Evolutionary conservation across 2,329 filamentous ascomycete genomes (phyloP), one percentile per base, ranked within the genome.

Genomic region (Microsporum audouinii): DNA sequence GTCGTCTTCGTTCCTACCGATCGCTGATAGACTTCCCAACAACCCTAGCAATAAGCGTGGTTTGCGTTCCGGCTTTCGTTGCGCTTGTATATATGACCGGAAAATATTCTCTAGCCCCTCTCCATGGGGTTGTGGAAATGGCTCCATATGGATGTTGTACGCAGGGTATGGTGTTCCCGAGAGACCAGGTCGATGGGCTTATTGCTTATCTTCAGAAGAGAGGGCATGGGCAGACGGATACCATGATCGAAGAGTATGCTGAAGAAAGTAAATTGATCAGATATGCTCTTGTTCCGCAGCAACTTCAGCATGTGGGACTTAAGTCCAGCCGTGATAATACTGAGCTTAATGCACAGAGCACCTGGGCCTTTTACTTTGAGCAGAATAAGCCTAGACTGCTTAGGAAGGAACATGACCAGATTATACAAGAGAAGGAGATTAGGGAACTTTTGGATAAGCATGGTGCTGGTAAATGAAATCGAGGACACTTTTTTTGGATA

Each of bases 141-240:
- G 67, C 71, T 56, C 59, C 62, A 5, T 63, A 61, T 17, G 72
- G 72, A 17, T 74, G 70, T 61, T 74, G 71, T 55, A 68, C 71
- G 1, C 72, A 74, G 64, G 71, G 66, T 1, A 60, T 72, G 12
- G 63, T 73, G 8, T 73, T 71, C 49, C 69, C 71, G 2, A 58
- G 61, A 8, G 58, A 65, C 6, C 65, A 64, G 43, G 63, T 70
- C 5, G 51, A 59, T 7, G 62, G 49, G 1, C 45, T 71, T 47
- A 63, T 67, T 14, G 60, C 8, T 1, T 67, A 64, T 36, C 59
- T 70, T 23, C 47, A 58, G 2, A 55, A 62, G 2, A 59, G 61
- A 23, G 60, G 63, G 3, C 55, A 45, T 31, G 68, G 68, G 0
- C 68, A 69, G 61, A 70, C 66, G 6, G 68, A 71, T 62, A 65